These are phyloP conservation scores for Eremochloa ophiuroides DNA, from an alignment of 176 grass and related monocot genomes.

Conservation along the genomic window DNA sequence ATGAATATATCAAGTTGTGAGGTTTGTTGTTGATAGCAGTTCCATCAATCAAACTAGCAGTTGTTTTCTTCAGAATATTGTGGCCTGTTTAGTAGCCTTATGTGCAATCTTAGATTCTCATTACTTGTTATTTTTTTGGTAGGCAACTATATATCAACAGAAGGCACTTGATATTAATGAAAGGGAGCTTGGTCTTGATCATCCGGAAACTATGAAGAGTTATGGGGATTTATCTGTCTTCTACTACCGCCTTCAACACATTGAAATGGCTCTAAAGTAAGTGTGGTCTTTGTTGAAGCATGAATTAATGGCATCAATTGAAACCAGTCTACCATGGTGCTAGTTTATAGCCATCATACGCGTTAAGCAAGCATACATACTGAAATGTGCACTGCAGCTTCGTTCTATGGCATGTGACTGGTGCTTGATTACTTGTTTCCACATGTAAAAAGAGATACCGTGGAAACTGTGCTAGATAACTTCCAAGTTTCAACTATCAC, in stretches of 20 bases:
- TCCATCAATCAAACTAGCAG: conserved; percentile 1
- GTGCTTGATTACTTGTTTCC: neutral
- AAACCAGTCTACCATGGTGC: neutral
- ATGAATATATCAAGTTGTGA: neutral
- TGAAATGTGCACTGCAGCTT: conserved; percentile 9
- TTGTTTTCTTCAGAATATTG: conserved; percentile 3
- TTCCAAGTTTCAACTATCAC: conserved; percentile 9
- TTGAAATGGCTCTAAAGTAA: conserved; percentile 99
- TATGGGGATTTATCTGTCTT: conserved; percentile 99
- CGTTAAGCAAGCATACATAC: conserved; percentile 2
- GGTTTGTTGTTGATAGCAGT: conserved; percentile 6
- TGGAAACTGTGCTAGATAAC: neutral
- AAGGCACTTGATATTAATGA: conserved; percentile 99
- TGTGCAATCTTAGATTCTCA: conserved; percentile 19
- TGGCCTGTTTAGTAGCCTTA: neutral
- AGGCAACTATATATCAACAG: conserved; percentile 99
- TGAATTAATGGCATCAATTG: neutral
- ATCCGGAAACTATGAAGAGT: conserved; percentile 99
- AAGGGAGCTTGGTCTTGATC: conserved; percentile 96
- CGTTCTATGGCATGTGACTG: neutral
- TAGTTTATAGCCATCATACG: conserved; percentile 15
- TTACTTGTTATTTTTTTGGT: conserved; percentile 26
- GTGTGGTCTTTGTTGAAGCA: conserved; percentile 27
- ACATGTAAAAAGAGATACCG: neutral
- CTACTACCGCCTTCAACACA: conserved; percentile 99